Evolutionary conservation across 2,329 filamentous ascomycete genomes (phyloP).

Genomic region (Colletotrichum tamarilloi): DNA sequence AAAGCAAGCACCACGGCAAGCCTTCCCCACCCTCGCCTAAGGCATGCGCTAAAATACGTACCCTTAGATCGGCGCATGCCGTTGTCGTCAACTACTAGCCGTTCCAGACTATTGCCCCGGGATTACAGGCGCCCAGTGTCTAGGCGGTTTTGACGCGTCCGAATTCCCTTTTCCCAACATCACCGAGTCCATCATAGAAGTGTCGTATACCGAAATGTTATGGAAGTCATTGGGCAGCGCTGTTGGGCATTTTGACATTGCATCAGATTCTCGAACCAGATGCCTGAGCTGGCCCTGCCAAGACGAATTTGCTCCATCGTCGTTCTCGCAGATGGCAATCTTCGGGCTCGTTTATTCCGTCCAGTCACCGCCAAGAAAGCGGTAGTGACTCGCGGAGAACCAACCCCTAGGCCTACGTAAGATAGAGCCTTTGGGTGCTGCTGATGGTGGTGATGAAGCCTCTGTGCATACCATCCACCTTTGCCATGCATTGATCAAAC

Average conservation of each 20-base stretch:
- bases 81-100: conserved; percentile 17
- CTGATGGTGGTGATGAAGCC: not conserved
- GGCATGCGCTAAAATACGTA: conserved; percentile 19
- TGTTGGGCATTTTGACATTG: not conserved
- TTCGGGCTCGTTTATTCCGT: not conserved
- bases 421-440: not conserved
- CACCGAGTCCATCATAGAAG: not conserved
- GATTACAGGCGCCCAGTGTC: conserved; percentile 19
- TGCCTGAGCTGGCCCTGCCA: not conserved
- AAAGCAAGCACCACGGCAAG: conserved; percentile 23
- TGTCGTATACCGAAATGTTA: not conserved
- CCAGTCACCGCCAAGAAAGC: not conserved
- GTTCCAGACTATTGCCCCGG: conserved; percentile 31
- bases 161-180: not conserved
- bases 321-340: not conserved
- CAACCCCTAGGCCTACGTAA: conserved; percentile 9
- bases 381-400: not conserved
- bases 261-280: not conserved
- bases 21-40: conserved; percentile 29
- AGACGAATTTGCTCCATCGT: not conserved
- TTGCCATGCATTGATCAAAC: conserved; percentile 17
- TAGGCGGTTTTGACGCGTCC: conserved; percentile 13
- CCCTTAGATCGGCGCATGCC: conserved; percentile 27
- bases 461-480: not conserved
- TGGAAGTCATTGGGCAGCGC: not conserved